Conservation (phyloP, 352 stramenopile genomes). For the Plasmopara halstedii region DNA sequence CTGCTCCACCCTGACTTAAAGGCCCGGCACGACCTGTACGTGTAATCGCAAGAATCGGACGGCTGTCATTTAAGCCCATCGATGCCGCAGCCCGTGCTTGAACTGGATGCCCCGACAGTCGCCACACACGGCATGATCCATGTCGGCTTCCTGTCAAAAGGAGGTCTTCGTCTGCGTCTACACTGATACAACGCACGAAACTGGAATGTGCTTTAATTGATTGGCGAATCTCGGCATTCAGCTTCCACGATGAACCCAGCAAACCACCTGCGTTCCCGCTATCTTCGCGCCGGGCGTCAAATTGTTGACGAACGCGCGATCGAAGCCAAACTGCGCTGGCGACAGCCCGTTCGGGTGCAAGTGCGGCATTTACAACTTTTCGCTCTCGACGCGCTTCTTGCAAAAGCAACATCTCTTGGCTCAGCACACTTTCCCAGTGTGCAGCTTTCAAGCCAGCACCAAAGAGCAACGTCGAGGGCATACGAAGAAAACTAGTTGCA, state of each 20-base stretch:
- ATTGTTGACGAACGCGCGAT: constrained; percentile 18
- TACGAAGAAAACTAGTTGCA: constrained; percentile 50
- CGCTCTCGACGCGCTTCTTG: constrained; percentile 49
- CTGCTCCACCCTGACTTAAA: constrained; percentile 4
- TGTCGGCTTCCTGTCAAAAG: constrained; percentile 65
- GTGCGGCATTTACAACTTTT: constrained; percentile 16
- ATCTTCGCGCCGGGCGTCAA: constrained; percentile 19
- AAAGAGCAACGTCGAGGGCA: constrained; percentile 33
- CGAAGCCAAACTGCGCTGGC: constrained; percentile 29
- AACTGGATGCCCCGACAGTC: constrained; percentile 46
- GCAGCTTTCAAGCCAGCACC: constrained; percentile 12
- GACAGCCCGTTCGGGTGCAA: constrained; percentile 17
- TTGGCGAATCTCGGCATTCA: constrained; percentile 38
- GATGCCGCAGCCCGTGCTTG: constrained; percentile 17
- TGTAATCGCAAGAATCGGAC: constrained; percentile 20
- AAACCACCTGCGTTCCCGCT: constrained; percentile 12
- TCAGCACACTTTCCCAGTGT: constrained; percentile 39
- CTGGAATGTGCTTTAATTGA: constrained; percentile 63
- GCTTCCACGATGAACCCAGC: constrained; percentile 17
- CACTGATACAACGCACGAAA: constrained; percentile 36
- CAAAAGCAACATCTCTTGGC: constrained; percentile 39
- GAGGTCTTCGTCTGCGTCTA: constrained; percentile 55
- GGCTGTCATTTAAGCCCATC: constrained; percentile 6
- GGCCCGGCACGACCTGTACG: constrained; percentile 9
- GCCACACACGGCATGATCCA: constrained; percentile 62